A percentile compares a stretch with the other conserved stretches of the same genome.
phyloP scores from a whole-genome alignment of 2,329 filamentous ascomycete genomes.

The Paracoccidioides brasiliensis region DNA sequence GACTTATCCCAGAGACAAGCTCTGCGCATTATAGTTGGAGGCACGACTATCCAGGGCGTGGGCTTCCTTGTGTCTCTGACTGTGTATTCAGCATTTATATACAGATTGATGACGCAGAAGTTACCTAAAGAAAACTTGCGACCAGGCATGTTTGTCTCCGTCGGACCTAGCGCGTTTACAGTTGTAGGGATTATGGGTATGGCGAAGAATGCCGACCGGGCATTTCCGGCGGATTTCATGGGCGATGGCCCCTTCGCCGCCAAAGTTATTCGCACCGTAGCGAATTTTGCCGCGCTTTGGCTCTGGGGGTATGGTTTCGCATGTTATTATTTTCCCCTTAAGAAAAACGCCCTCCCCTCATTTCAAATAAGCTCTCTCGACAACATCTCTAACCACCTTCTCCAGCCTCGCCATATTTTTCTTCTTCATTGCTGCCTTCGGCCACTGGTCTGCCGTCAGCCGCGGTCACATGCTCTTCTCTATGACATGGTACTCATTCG shows the following conservation, averaged over 20 bases:
- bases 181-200: conserved; percentile 48
- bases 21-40: conserved; percentile 46
- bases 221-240: conserved; percentile 44
- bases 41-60: conserved; percentile 49
- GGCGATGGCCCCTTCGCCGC: conserved; percentile 42
- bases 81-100: conserved; percentile 74
- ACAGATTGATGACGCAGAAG: conserved; percentile 79
- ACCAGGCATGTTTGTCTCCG: conserved; percentile 74
- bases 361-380: neutral
- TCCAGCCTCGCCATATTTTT: conserved; percentile 62
- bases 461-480: conserved; percentile 56
- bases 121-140: conserved; percentile 61
- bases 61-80: conserved; percentile 56
- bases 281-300: conserved; percentile 59
- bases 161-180: conserved; percentile 62
- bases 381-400: neutral
- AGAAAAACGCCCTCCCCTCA: neutral
- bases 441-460: conserved; percentile 54
- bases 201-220: conserved; percentile 38
- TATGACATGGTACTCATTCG: conserved; percentile 77
- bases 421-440: conserved; percentile 66
- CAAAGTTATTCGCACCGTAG: conserved; percentile 41
- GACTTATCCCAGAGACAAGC: conserved; percentile 33
- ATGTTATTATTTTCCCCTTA: neutral
- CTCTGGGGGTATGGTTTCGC: conserved; percentile 48